Percentiles rank a stretch among this genome's conserved stretches.
These are phyloP conservation scores for Haematococcus lacustris DNA, from an alignment of 139 green algal genomes.

Conservation along the genomic window DNA sequence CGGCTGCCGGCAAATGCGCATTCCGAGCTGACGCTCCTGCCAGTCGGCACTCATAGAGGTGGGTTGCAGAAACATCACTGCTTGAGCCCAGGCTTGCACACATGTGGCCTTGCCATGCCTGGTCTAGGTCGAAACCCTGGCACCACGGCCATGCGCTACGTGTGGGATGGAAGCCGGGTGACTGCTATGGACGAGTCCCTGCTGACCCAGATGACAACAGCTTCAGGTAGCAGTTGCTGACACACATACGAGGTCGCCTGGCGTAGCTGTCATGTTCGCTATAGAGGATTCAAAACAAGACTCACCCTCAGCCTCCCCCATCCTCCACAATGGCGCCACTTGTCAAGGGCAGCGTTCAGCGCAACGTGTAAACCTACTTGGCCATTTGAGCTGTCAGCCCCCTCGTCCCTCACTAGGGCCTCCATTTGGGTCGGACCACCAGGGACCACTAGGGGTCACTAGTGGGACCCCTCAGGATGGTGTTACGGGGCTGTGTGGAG, in stretches of 20 bases:
- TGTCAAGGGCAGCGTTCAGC: not conserved
- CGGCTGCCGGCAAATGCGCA: too few relatives aligned
- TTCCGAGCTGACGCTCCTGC: slow-evolving; percentile 10
- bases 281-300: too few relatives aligned
- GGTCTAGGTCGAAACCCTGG: slow-evolving; percentile 7
- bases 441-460: too few relatives aligned
- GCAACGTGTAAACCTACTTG: not conserved
- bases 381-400: not conserved
- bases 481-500: not conserved
- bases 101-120: not conserved
- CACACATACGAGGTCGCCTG: not conserved
- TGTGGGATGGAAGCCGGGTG: slow-evolving; percentile 43
- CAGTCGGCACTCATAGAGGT: slow-evolving; percentile 23
- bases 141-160: slow-evolving; percentile 30
- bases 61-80: too few relatives aligned
- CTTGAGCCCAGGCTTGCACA: too few relatives aligned
- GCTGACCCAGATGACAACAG: slow-evolving; percentile 13
- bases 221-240: not conserved
- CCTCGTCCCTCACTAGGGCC: too few relatives aligned
- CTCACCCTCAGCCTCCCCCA: not conserved
- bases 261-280: not conserved
- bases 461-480: not conserved
- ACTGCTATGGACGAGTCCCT: slow-evolving; percentile 27
- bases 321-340: not conserved
- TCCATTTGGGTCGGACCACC: too few relatives aligned